A percentile compares a stretch with the other conserved stretches of the same genome.
Conservation (phyloP, 345 rosid species). For the Salix caprea region DNA sequence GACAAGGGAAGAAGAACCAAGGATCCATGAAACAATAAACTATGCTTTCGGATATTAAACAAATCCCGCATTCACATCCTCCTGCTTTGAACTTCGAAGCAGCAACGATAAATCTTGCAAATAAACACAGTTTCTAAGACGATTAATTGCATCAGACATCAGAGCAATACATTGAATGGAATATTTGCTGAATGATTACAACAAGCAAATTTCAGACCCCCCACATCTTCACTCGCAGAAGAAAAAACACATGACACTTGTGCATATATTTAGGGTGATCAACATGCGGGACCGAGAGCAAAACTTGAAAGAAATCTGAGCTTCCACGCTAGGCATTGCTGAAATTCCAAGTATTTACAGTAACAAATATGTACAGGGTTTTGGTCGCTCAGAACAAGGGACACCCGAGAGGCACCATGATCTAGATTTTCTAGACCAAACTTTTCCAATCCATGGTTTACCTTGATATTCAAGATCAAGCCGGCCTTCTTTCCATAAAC, state of each 20-base stretch:
- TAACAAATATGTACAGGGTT: background rate
- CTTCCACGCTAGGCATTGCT: background rate
- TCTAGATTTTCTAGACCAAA: background rate
- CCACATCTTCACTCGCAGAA: no score
- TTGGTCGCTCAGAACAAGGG: background rate
- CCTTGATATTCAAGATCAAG: background rate
- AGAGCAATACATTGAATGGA: no score
- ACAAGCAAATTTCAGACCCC: no score
- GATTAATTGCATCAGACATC: no score
- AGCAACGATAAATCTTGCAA: background rate
- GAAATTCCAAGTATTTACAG: background rate
- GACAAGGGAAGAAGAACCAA: background rate
- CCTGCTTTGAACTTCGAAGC: background rate
- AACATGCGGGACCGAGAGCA: background rate
- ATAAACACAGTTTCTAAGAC: no score
- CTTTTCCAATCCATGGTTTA: background rate
- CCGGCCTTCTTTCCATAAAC: background rate
- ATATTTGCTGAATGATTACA: no score
- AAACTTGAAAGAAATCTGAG: background rate
- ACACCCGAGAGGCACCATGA: background rate
- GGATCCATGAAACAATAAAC: no score
- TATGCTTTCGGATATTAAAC: background rate
- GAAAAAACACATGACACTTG: no score
- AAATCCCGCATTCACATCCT: background rate
- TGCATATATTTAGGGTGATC: background rate